These are phyloP conservation scores for Acarospora socialis DNA, from an alignment of 2,329 filamentous ascomycete genomes.

Conservation along the genomic window DNA sequence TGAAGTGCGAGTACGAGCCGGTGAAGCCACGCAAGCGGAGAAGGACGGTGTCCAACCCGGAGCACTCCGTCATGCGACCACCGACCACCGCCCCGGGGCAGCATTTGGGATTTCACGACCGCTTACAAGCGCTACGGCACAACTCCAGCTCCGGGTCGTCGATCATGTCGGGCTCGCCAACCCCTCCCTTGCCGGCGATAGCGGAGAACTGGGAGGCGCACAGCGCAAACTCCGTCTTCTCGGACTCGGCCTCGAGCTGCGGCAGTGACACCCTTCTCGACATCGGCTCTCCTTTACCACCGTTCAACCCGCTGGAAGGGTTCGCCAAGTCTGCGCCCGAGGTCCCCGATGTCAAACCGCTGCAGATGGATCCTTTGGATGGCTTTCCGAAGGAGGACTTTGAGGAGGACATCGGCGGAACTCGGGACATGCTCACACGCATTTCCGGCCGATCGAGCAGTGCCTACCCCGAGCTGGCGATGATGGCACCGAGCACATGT, in stretches of 20 bases:
- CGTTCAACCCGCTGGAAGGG: conserved; percentile 13
- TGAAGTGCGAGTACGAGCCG: conserved; percentile 41
- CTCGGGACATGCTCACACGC: conserved; percentile 11
- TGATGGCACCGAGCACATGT: conserved; percentile 12
- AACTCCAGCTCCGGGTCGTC: conserved; percentile 14
- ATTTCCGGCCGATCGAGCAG: conserved; percentile 12
- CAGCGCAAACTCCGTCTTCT: conserved; percentile 14
- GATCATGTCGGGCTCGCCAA: conserved; percentile 13
- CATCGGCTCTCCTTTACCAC: conserved; percentile 13
- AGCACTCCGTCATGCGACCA: conserved; percentile 14
- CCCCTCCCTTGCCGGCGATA: conserved; percentile 13
- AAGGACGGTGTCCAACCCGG: conserved; percentile 15
- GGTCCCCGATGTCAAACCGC: conserved; percentile 12
- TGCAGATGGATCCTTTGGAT: conserved; percentile 13
- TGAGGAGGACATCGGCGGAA: conserved; percentile 10
- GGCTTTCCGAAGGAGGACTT: conserved; percentile 12
- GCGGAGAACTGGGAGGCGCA: conserved; percentile 15
- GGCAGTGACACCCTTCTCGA: conserved; percentile 14
- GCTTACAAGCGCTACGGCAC: conserved; percentile 14
- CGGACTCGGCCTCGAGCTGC: conserved; percentile 14
- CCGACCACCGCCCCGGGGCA: conserved; percentile 14
- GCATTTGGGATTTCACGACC: conserved; percentile 14
- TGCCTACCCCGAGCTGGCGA: conserved; percentile 14
- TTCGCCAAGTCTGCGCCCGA: conserved; percentile 12
- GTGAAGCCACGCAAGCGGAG: conserved; percentile 16